Evolutionary conservation across 139 green algal genomes (phyloP).

Genomic region (Chlorella sp.): DNA sequence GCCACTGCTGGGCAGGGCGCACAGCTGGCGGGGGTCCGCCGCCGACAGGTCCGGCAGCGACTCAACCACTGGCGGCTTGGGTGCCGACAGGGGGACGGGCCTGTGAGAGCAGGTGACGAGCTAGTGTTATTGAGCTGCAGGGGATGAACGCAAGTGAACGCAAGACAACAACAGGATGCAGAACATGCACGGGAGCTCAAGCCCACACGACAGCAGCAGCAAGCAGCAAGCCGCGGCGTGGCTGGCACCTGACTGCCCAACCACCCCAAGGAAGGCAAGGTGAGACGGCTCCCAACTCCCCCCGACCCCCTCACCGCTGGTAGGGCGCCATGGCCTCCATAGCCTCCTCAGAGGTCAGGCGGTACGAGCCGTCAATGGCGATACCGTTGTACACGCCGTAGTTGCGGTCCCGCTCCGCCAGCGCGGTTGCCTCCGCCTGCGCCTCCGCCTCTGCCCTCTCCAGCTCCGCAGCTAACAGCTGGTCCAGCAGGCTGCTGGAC

Average conservation of each 20-base stretch:
- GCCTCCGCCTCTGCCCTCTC: neutral
- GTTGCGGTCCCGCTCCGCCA: neutral
- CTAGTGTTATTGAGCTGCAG: neutral
- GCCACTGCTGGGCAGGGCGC: neutral
- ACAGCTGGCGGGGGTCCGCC: neutral
- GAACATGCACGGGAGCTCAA: too few species aligned
- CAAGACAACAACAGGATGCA: too few species aligned
- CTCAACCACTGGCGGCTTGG: neutral
- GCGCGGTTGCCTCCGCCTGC: neutral
- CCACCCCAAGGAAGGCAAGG: too few species aligned
- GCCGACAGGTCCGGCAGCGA: slow-evolving; percentile 7
- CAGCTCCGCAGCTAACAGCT: neutral
- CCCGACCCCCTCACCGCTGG: neutral
- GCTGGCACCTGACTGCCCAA: too few species aligned
- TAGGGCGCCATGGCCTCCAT: neutral
- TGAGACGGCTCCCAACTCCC: too few species aligned
- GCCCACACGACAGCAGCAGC: too few species aligned
- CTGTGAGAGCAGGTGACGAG: neutral
- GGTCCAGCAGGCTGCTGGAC: too few species aligned
- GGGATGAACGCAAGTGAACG: too few species aligned
- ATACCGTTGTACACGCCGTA: slow-evolving; percentile 35
- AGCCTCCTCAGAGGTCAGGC: neutral
- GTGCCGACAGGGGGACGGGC: neutral
- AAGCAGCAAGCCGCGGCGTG: too few species aligned
- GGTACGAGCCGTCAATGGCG: slow-evolving; percentile 8